Conservation (phyloP, 345 rosid genomes). For the Salix udensis region DNA sequence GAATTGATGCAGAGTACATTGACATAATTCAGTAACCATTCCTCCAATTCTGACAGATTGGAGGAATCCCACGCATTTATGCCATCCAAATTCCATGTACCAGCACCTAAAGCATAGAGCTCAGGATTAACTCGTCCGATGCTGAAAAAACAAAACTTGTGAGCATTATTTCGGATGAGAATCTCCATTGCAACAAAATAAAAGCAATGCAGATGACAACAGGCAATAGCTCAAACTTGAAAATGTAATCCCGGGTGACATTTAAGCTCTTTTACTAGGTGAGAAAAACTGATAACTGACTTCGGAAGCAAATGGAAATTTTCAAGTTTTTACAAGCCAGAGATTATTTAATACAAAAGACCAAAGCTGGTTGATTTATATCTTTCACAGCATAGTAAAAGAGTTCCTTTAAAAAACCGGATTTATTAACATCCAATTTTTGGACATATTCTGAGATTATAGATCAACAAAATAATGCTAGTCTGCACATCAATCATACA, state of each 20-base stretch:
- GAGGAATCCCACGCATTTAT: constrained; percentile 14
- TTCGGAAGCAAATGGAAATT: not conserved
- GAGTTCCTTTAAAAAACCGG: not conserved
- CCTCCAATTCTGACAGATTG: constrained; percentile 30
- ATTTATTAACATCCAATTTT: not conserved
- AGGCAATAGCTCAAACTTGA: not conserved
- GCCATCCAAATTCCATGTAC: constrained; percentile 48
- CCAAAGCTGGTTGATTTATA: not conserved
- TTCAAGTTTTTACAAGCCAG: not conserved
- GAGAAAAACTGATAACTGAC: not conserved
- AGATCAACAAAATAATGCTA: not conserved
- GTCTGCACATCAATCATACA: not conserved
- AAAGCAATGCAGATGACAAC: constrained; percentile 5
- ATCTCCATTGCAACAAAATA: not conserved
- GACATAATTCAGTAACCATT: constrained; percentile 61
- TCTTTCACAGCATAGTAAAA: not conserved
- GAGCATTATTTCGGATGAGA: not conserved
- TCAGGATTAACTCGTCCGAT: constrained; percentile 89
- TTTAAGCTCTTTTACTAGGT: not conserved
- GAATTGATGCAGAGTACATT: constrained; percentile 75
- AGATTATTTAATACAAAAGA: not conserved
- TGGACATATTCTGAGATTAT: not conserved
- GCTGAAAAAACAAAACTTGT: constrained; percentile 35
- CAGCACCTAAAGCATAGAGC: constrained; percentile 76
- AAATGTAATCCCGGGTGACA: not conserved